A percentile compares a stretch with the other conserved stretches of the same genome.
Evolutionary conservation across 2,329 filamentous ascomycete genomes (phyloP).

Genomic region (Phaeosphaeriaceae sp.): DNA sequence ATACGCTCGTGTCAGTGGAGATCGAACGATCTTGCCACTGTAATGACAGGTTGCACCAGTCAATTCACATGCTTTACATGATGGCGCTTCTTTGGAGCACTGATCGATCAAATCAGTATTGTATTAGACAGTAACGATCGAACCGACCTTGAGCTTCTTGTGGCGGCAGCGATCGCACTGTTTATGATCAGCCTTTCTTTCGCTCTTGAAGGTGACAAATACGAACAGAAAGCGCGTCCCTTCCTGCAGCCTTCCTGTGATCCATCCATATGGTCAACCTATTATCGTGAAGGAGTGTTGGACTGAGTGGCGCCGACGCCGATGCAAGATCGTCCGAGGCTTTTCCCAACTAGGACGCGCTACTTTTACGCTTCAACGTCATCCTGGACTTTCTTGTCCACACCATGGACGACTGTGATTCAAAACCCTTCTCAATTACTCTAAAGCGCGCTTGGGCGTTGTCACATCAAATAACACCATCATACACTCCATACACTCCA

Average conservation of each 20-base stretch:
- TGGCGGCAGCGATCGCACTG: slow-evolving; percentile 33
- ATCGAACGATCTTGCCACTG: slow-evolving; percentile 31
- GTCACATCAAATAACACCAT: no score
- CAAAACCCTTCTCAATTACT: no score
- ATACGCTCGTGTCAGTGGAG: slow-evolving; percentile 31
- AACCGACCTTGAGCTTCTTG: slow-evolving; percentile 29
- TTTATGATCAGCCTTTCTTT: slow-evolving; percentile 5
- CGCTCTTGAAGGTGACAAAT: neutral
- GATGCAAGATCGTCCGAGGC: neutral
- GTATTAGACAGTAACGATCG: neutral
- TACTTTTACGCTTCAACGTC: neutral
- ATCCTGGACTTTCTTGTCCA: neutral
- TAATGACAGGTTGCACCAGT: slow-evolving; percentile 30
- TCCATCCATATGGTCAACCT: slow-evolving; percentile 2
- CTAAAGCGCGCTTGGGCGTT: no score
- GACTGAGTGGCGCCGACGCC: neutral
- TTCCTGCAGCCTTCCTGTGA: neutral
- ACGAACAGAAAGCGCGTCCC: slow-evolving; percentile 21
- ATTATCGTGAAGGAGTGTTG: neutral
- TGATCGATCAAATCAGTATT: slow-evolving; percentile 7
- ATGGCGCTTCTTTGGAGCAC: slow-evolving; percentile 34
- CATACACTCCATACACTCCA: no score
- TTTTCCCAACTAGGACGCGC: neutral
- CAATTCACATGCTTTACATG: slow-evolving; percentile 26
- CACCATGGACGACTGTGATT: no score